Evolutionary conservation across 2,329 filamentous ascomycete species (phyloP).

Genomic region (Alternaria novae-zelandiae): DNA sequence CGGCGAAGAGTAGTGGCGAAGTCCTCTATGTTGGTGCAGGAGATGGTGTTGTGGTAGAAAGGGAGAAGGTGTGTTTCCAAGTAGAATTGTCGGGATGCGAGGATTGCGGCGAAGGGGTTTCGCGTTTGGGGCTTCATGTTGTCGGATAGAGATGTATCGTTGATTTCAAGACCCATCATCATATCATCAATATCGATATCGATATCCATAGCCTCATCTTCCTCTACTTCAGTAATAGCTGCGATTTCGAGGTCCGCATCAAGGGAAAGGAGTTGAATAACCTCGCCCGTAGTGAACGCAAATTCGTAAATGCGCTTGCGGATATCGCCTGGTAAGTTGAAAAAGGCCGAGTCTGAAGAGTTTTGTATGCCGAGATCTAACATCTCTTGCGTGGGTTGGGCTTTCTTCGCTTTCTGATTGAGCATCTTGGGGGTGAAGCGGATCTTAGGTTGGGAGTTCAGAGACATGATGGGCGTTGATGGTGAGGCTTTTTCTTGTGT

Average conservation of each 20-base stretch:
- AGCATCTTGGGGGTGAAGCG: not conserved
- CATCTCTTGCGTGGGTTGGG: not conserved
- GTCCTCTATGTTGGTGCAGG: fast-evolving
- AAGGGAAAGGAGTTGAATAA: not conserved
- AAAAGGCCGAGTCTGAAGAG: not conserved
- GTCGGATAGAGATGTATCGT: not conserved
- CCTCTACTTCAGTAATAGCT: not conserved
- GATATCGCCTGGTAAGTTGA: not conserved
- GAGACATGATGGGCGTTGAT: not conserved
- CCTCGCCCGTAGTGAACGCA: not conserved
- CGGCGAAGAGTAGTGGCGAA: not conserved
- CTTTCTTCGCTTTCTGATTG: not conserved
- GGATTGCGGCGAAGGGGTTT: not conserved
- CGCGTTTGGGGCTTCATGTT: not conserved
- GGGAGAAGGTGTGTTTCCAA: not conserved
- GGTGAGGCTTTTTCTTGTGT: not conserved
- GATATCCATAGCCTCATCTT: not conserved
- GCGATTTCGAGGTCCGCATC: not conserved
- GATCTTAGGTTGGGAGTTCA: not conserved
- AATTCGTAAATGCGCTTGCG: not conserved
- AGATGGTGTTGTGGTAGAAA: not conserved
- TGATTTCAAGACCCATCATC: not conserved
- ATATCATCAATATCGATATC: not conserved
- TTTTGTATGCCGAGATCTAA: not conserved
- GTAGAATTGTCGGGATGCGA: not conserved